A percentile compares a stretch with the other conserved stretches of the same genome.
phyloP scores from a whole-genome alignment of 2,329 filamentous ascomycete genomes.

The Dactylellina leptospora region DNA sequence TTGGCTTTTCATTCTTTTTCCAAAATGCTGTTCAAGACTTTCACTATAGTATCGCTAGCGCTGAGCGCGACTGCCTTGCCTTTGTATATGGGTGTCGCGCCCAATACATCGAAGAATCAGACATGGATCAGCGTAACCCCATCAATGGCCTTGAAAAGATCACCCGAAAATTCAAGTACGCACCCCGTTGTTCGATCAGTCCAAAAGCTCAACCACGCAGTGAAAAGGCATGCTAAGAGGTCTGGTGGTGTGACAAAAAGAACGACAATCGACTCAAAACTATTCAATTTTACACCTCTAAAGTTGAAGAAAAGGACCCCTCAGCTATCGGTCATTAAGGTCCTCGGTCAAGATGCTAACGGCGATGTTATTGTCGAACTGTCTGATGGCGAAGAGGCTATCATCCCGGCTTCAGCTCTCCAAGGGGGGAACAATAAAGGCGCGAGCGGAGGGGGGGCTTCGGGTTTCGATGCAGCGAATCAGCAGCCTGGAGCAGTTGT shows the following conservation, averaged over 20 bases:
- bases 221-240: conserved; percentile 8
- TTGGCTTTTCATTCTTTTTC: too few species aligned
- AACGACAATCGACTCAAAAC: conserved; percentile 2
- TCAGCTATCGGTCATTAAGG: neutral
- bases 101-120: conserved; percentile 8
- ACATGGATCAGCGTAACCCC: neutral
- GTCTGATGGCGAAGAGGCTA: conserved; percentile 14
- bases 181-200: conserved; percentile 7
- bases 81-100: conserved; percentile 5
- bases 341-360: conserved; percentile 9
- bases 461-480: neutral
- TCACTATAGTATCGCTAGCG: conserved; percentile 9
- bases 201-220: conserved; percentile 8
- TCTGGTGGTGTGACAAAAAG: conserved; percentile 1
- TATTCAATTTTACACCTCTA: conserved; percentile 6
- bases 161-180: neutral
- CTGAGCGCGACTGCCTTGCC: conserved; percentile 9
- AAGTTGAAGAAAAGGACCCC: neutral
- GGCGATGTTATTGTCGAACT: conserved; percentile 1
- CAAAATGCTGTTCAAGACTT: conserved; percentile 15
- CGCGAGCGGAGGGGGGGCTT: neutral
- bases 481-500: conserved; percentile 8
- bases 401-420: conserved; percentile 6
- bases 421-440: neutral
- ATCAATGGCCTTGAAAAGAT: conserved; percentile 10